Percentiles rank a stretch among this genome's conserved stretches.
Evolutionary conservation across 441 rosid genomes (phyloP).

Genomic region (Corymbia citriodora): DNA sequence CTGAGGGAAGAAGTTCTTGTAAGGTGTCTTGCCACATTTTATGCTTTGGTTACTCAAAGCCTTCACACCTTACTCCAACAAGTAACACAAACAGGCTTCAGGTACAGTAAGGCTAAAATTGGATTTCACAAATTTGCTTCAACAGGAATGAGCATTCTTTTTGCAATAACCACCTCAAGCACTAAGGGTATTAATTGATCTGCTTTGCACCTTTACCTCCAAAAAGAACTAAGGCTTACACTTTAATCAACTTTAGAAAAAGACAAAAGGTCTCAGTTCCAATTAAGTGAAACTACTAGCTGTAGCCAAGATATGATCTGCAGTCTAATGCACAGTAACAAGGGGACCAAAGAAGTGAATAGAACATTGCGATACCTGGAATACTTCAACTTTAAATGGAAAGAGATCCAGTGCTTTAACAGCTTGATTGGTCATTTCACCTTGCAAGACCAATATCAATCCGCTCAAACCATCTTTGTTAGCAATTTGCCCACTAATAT

Average conservation of each 20-base stretch:
- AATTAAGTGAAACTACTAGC: not conserved
- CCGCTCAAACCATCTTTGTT: conserved; percentile 56
- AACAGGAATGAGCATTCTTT: not conserved
- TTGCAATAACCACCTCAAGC: not conserved
- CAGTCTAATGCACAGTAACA: not conserved
- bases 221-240: not conserved
- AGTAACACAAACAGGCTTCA: not conserved
- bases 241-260: not conserved
- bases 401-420: conserved; percentile 65
- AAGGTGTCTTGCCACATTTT: not conserved
- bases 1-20: not conserved
- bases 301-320: not conserved
- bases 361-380: conserved; percentile 46
- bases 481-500: conserved; percentile 46
- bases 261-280: not conserved
- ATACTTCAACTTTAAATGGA: conserved; percentile 73
- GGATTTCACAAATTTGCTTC: not conserved
- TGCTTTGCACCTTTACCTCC: not conserved
- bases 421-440: conserved; percentile 70
- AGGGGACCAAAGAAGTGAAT: not conserved
- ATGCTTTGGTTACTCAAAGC: not conserved
- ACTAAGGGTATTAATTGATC: not conserved
- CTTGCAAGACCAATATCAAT: conserved; percentile 68
- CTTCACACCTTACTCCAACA: not conserved
- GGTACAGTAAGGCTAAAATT: not conserved